Base-by-base conservation (phyloP, 495 filamentous ascomycete species). In the Letharia columbiana region DNA sequence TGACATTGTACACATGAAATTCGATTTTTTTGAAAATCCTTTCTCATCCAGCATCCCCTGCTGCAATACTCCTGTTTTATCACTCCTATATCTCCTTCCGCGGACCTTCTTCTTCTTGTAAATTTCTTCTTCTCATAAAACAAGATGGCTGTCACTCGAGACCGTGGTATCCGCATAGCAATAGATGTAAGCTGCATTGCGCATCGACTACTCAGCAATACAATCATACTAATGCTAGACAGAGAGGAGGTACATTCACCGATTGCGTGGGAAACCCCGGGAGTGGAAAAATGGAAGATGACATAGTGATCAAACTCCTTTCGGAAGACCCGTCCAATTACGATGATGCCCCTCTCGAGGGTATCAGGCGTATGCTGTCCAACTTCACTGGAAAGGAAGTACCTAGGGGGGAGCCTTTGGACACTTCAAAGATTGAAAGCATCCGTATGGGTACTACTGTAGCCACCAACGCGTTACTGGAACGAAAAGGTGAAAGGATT, bases 321-420 rank as follows among this genome's bases (percentile, higher is more conserved):
- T 94, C 90, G n/a, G 90, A 92, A 59, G 91, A 96, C 74, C 91
- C 91, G 59, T 80, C 84, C 62, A 93, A 96, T 75, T 96, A 96
- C 70, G 80, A 85, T 60, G 91, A 96, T 83, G 91, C 91, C 3
- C 91, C 91, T 2, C 85, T 92, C 10, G 91, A 96, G 73, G 94
- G 91, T 49, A 96, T 98, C 70, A 87, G 94, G 17, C 89, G 93
- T 62, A 86, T 98, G 60, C 82, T 98, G 73, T 89, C 91, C 70
- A 85, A 85, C 67, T 96, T 96, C 68, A 87, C 87, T 7, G 82
- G 83, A 49, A 79, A 84, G 59, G 82, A 92, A 50, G 88, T 94
- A 40, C 89, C 91, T 0, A 84, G 92, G 23, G 92, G 91, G 20
- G 79, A 90, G 73, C 83, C 91, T 1, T 75, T 98, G 40, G 91